These are phyloP conservation scores for Boletus pseudo-olivaceus DNA, from an alignment of 768 basidiomycete genomes.

Conservation along the genomic window DNA sequence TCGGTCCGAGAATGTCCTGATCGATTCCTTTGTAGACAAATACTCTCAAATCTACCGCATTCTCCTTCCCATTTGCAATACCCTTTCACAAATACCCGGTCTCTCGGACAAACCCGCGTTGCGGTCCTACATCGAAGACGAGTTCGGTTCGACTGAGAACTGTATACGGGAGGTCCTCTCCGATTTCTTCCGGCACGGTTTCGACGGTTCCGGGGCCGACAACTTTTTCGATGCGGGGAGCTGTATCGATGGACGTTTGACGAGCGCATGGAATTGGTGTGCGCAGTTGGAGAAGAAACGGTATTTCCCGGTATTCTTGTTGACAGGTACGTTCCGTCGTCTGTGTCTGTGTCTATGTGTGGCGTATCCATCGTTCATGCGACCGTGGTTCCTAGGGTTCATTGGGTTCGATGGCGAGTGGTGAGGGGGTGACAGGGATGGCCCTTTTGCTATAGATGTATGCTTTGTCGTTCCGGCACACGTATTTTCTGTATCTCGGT, in stretches of 20 bases:
- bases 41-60: constrained; percentile 92
- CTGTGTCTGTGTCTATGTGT: background rate
- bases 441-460: background rate
- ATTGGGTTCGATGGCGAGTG: constrained; percentile 85
- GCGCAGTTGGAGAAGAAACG: constrained; percentile 80
- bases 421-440: constrained; percentile 35
- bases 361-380: background rate
- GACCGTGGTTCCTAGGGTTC: constrained; percentile 49
- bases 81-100: constrained; percentile 67
- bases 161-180: constrained; percentile 66
- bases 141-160: constrained; percentile 75
- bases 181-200: constrained; percentile 86
- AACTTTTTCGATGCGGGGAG: constrained; percentile 89
- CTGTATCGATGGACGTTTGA: constrained; percentile 78
- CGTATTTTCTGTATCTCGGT: background rate
- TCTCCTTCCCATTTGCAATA: constrained; percentile 81
- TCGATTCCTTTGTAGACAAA: constrained; percentile 49
- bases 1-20: background rate
- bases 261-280: constrained; percentile 94
- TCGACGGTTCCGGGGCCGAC: constrained; percentile 88
- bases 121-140: constrained; percentile 72
- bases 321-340: constrained; percentile 49
- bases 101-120: constrained; percentile 67
- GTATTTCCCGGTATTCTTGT: constrained; percentile 75
- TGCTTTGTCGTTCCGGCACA: background rate